Conservation (phyloP, 305 asterid genomes). For the Fraxinus latifolia region DNA sequence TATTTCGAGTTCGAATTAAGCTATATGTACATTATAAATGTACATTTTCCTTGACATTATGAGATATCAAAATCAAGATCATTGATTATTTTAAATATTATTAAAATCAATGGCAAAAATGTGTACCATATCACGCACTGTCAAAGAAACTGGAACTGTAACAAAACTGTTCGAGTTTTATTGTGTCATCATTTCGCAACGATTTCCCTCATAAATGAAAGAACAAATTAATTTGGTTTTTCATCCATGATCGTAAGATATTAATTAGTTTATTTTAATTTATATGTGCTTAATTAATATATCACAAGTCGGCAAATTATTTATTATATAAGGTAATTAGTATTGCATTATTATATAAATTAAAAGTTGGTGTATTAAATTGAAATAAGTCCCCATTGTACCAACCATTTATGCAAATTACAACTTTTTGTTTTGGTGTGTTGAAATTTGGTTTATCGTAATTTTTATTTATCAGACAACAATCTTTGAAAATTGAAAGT, state of each 20-base stretch:
- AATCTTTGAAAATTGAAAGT: neutral
- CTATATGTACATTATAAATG: too few relatives aligned
- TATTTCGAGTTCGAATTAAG: too few relatives aligned
- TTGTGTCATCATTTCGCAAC: neutral
- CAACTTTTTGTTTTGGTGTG: neutral
- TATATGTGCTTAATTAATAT: neutral
- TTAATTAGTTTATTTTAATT: too few relatives aligned
- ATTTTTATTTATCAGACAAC: neutral
- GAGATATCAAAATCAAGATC: neutral
- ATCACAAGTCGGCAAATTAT: neutral
- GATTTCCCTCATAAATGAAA: neutral
- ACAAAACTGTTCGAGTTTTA: neutral
- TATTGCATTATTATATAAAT: too few relatives aligned
- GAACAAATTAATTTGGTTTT: neutral
- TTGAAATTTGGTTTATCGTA: neutral
- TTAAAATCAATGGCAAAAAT: neutral
- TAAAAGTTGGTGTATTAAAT: neutral
- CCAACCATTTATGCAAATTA: neutral
- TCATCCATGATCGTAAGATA: neutral
- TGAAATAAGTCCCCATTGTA: neutral
- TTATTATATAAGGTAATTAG: neutral
- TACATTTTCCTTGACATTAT: neutral
- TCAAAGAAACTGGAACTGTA: neutral
- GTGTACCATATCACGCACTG: neutral
- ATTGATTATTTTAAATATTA: too few relatives aligned